These are phyloP conservation scores for Rosellinia necatrix DNA, from an alignment of 2,329 filamentous ascomycete species.

Conservation along the genomic window DNA sequence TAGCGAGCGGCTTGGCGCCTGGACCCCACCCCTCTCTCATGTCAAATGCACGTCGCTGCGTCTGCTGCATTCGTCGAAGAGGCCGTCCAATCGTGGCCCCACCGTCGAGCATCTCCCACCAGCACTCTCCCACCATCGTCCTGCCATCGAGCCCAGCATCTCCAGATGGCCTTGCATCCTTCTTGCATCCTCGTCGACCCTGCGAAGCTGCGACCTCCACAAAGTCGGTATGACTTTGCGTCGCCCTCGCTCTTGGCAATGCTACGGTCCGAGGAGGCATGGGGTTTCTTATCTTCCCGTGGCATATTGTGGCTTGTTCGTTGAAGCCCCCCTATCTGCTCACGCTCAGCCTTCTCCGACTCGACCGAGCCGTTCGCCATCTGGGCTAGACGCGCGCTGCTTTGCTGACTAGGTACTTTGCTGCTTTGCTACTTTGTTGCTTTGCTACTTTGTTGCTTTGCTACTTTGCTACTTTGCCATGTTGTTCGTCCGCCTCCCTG, in stretches of 20 bases:
- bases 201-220: conserved; percentile 23
- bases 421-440: no score
- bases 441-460: no score
- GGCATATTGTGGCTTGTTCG: conserved; percentile 37
- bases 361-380: conserved; percentile 35
- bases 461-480: no score
- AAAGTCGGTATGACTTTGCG: conserved; percentile 37
- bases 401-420: no score
- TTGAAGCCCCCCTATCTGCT: conserved; percentile 23
- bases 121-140: conserved; percentile 26
- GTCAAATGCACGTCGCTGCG: conserved; percentile 33
- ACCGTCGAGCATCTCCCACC: conserved; percentile 7
- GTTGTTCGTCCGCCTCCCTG: no score
- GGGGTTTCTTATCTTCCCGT: conserved; percentile 36
- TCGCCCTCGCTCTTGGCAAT: conserved; percentile 31
- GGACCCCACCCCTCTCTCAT: conserved; percentile 20
- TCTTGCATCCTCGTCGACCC: conserved; percentile 22
- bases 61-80: conserved; percentile 36
- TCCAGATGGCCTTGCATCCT: conserved; percentile 25
- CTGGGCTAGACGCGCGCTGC: no score
- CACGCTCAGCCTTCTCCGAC: conserved; percentile 29
- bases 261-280: conserved; percentile 20
- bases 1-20: conserved; percentile 38
- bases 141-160: conserved; percentile 7
- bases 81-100: conserved; percentile 30